Percentiles rank a stretch among this genome's conserved stretches.
These are phyloP conservation scores for Dendrobium catenatum DNA, from an alignment of 106 monocot genomes.

Conservation along the genomic window DNA sequence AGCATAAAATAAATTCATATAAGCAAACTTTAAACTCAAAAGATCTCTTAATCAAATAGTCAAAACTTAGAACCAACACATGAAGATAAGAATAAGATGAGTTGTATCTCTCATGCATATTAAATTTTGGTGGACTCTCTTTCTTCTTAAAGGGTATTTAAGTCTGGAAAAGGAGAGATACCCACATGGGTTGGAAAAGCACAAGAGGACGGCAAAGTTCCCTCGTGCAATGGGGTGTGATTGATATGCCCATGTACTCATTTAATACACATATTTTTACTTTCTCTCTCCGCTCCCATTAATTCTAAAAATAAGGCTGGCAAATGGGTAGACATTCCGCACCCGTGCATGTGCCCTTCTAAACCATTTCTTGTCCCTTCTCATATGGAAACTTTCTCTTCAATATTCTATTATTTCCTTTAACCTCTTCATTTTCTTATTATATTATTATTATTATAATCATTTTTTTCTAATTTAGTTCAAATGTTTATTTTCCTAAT, in stretches of 20 bases:
- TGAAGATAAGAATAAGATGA: too few species aligned
- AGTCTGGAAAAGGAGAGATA: background rate
- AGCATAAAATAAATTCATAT: too few species aligned
- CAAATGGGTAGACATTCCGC: background rate
- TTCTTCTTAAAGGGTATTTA: background rate
- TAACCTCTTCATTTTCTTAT: background rate
- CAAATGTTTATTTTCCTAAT: too few species aligned
- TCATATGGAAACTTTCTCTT: background rate
- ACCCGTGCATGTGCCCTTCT: background rate
- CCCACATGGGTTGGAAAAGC: background rate
- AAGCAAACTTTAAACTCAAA: too few species aligned
- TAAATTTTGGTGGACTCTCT: background rate
- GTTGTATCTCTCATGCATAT: too few species aligned
- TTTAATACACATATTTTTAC: background rate
- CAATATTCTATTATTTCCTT: background rate
- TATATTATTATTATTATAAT: background rate
- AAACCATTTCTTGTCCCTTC: background rate
- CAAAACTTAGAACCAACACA: too few species aligned
- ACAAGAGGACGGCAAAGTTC: background rate
- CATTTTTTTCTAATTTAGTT: too few species aligned
- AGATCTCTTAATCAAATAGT: too few species aligned
- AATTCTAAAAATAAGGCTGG: background rate
- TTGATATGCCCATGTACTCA: background rate
- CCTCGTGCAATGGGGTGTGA: constrained; percentile 6
- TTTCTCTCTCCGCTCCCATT: background rate